A percentile compares a stretch with the other conserved stretches of the same genome.
These are phyloP conservation scores for Saccharomyces uvarum DNA, from an alignment of 1,139 yeast species.

Conservation along the genomic window DNA sequence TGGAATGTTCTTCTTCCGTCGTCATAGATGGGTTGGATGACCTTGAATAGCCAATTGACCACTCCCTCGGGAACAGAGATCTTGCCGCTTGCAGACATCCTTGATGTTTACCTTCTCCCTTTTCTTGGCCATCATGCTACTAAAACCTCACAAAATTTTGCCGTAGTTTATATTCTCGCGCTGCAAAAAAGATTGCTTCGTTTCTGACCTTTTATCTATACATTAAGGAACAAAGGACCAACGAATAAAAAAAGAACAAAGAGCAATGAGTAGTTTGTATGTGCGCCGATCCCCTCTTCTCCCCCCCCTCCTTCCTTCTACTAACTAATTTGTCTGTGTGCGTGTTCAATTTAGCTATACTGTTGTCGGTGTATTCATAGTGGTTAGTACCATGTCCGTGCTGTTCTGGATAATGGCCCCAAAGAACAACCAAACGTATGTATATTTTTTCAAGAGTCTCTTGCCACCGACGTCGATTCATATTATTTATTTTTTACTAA, in stretches of 20 bases:
- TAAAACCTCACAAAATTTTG: not conserved
- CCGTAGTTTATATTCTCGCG: not conserved
- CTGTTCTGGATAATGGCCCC: slow-evolving; percentile 54
- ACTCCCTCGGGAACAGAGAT: slow-evolving; percentile 27
- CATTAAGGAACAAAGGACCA: not conserved
- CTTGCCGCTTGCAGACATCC: not conserved
- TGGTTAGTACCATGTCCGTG: slow-evolving; percentile 48
- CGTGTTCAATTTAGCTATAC: slow-evolving; percentile 45
- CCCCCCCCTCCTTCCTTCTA: not conserved
- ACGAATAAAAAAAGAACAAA: slow-evolving; percentile 2
- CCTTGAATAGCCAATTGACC: slow-evolving; percentile 52
- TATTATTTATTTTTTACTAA: slow-evolving; percentile 7
- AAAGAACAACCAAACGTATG: slow-evolving; percentile 44
- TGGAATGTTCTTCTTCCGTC: slow-evolving; percentile 47
- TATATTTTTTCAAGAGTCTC: slow-evolving; percentile 10
- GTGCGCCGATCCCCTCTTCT: not conserved
- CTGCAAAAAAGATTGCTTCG: not conserved
- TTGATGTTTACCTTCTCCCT: not conserved
- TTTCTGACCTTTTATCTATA: not conserved
- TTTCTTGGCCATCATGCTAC: not conserved
- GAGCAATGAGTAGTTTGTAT: slow-evolving; percentile 2
- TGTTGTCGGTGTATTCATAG: slow-evolving; percentile 59
- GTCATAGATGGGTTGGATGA: slow-evolving; percentile 47
- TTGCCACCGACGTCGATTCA: not conserved
- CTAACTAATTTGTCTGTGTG: not conserved